Base-by-base conservation (phyloP, 2,329 filamentous ascomycete genomes). In the Colletotrichum acutatum region DNA sequence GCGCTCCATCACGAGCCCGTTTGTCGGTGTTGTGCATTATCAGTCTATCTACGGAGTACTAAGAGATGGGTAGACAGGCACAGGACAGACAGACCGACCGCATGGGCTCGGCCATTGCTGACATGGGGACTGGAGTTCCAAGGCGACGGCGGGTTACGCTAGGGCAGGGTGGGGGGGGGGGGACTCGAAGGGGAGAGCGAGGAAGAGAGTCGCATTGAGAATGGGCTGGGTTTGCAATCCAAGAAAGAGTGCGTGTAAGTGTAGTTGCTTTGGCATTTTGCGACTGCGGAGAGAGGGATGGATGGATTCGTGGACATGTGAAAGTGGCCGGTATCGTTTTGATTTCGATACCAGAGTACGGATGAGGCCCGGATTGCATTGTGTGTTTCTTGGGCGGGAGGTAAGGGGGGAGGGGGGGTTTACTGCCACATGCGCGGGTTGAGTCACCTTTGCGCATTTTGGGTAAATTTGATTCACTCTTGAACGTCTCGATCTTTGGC, bases 281-380 rank as follows among this genome's bases (percentile, higher is more conserved):
- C 37, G 37, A 42, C 14, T 42, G 42, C 42, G 42, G 42, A n/a
- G 37, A 42, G 37, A 42, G 37, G 6, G 37, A 42, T 42, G 6
- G 19, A 6, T 49, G n/a, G n/a, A n/a, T 49, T 22, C 1, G 28
- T 58, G 58, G 46, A 32, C 69, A 71, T 71, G 69, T 71, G 69
- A 71, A 53, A 68, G 69, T 63, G 42, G 42, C 60, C 67, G 60
- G 34, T 70, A 64, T 64, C 56, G 54, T 66, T 34, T 11, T 19
- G 34, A 12, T 37, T 49, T 37, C 19, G 42, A 49, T 49, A 49
- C 19, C 42, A 19, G 37, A 42, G 37, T 42, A 42, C 37, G 37
- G 37, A 42, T 14, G 37, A 42, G 37, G 16, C 37, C 11, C 0
- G 37, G 6, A 6, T 19, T 42, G 9, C 42, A 11, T 9, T 19